Percentiles rank a stretch among this genome's conserved stretches.
These are phyloP conservation scores for Pseudocercospora eumusae DNA, from an alignment of 2,329 filamentous ascomycete genomes.

Conservation along the genomic window DNA sequence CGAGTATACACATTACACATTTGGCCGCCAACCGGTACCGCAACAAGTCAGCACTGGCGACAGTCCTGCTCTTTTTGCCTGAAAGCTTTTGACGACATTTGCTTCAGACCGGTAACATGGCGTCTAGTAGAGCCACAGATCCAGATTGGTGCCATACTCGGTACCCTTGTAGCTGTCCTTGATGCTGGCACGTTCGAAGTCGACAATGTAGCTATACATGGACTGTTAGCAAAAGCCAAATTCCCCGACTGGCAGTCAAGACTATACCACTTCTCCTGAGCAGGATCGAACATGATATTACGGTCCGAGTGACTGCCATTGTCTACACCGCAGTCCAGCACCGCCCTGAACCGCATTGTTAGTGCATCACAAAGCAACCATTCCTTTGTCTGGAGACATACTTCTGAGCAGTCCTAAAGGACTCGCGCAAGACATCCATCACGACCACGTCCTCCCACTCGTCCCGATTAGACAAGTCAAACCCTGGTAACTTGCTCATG, in stretches of 20 bases:
- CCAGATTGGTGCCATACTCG: not conserved
- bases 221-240: not conserved
- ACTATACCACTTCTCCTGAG: conserved; percentile 14
- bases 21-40: not conserved
- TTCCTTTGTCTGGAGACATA: not conserved
- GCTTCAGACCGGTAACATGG: not conserved
- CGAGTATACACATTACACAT: not conserved
- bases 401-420: conserved; percentile 2
- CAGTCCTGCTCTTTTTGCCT: no score
- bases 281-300: conserved; percentile 16
- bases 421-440: not conserved
- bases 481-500: conserved; percentile 9
- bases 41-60: not conserved
- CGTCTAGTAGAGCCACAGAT: not conserved
- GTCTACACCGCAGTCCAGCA: conserved; percentile 9
- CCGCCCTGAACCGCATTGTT: not conserved
- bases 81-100: not conserved
- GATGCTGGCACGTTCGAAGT: conserved; percentile 17
- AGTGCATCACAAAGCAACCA: no score
- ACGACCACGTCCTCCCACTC: not conserved
- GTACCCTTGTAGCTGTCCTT: not conserved
- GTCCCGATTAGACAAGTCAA: not conserved
- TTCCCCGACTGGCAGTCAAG: not conserved
- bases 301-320: conserved; percentile 11
- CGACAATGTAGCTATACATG: conserved; percentile 16